Evolutionary conservation across 345 rosid species (phyloP), one percentile per base, ranked within the genome.

Genomic region (Dipteronia dyeriana): DNA sequence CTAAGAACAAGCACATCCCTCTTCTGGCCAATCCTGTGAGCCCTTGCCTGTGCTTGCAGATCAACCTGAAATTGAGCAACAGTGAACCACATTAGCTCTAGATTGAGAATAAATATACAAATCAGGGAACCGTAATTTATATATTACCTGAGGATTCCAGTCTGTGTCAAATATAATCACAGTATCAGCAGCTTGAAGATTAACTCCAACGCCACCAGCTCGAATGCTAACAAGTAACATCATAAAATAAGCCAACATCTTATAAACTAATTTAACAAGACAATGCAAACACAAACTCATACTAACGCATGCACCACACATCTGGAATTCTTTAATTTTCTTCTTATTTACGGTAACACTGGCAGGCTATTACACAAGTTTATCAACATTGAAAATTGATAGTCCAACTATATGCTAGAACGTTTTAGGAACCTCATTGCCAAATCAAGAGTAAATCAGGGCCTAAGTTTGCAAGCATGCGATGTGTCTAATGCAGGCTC

Each of bases 41-140:
- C 98, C 85, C 98, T 92, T 66, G 97, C 98, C 79, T 94, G 97
- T 53, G 98, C 98, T 91, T 94, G 98, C 82, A 94, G 91, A 86
- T 94, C 98, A 82, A 94, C 98, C 98, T 94, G 81, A 79, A 23
- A 69, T 3, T 38, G 16, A 65, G 34, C 41, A 66, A 78, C 31
- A 72, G 39, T 17, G 8, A 31, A 67, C 9, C 31, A 38, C 56
- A 61, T 43, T 60, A 66, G 72, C 79, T 66, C 82, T 66, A 70
- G 70, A 62, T 39, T 53, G n/a, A 16, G 64, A 60, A 14, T 10
- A 69, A 22, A 39, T 45, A 67, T 8, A 70, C 16, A 73, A 79
- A 70, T 61, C 38, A 81, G 78, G 31, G 56, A 59, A 77, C 29
- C 53, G 26, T 67, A 51, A 67, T 49, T 71, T 71, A 73, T 61